Evolutionary conservation across 305 asterid species (phyloP).

Genomic region (Ajuga reptans): DNA sequence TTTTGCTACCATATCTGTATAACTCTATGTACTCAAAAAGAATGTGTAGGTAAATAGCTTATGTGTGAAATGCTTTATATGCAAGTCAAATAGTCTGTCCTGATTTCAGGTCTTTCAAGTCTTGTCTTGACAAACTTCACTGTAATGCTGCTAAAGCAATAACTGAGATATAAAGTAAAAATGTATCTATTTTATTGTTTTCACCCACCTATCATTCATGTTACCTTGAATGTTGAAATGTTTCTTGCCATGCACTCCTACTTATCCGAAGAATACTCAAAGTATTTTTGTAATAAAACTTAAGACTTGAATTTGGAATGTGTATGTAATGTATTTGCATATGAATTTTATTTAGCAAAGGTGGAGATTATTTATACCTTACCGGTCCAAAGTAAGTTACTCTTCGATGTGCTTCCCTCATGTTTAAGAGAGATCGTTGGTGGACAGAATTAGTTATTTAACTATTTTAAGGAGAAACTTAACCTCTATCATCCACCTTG

Average conservation of each 20-base stretch:
- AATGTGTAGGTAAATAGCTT: no score
- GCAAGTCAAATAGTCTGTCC: neutral
- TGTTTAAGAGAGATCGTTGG: neutral
- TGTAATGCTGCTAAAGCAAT: neutral
- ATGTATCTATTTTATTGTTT: neutral
- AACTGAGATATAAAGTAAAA: neutral
- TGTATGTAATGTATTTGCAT: neutral
- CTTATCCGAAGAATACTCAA: neutral
- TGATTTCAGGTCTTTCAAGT: neutral
- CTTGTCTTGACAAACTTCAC: neutral
- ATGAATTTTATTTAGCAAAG: neutral
- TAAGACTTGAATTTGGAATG: neutral
- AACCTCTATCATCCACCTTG: neutral
- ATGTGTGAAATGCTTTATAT: neutral
- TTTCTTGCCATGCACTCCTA: neutral
- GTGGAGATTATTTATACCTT: neutral
- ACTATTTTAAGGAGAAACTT: neutral
- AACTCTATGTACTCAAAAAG: neutral
- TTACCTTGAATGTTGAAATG: neutral
- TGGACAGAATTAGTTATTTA: neutral
- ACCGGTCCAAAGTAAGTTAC: neutral
- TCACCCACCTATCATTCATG: neutral
- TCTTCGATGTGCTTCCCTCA: neutral
- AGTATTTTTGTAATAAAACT: neutral
- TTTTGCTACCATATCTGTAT: neutral